Conservation (phyloP, 2,329 filamentous ascomycete genomes). For the Zasmidium cellare region DNA sequence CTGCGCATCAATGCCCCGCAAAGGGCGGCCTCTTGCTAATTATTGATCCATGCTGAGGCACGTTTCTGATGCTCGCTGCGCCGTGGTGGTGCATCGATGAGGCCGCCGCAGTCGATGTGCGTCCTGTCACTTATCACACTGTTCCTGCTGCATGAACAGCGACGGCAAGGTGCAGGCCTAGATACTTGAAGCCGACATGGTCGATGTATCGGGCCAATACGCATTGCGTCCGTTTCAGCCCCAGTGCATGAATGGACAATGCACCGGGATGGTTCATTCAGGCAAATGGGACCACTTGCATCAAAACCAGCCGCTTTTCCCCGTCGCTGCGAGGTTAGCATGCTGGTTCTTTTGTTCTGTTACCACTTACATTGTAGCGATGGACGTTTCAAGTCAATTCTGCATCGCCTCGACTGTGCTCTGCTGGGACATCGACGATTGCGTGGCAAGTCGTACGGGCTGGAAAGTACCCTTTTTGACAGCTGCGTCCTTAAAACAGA, state of each 20-base stretch:
- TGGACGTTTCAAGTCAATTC: neutral
- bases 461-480: neutral
- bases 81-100: neutral
- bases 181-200: neutral
- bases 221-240: neutral
- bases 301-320: neutral
- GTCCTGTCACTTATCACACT: neutral
- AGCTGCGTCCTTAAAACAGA: neutral
- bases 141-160: neutral
- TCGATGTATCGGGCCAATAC: neutral
- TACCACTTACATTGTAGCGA: neutral
- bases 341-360: neutral
- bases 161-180: neutral
- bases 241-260: neutral
- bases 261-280: neutral
- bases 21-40: constrained; percentile 2
- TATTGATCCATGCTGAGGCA: neutral
- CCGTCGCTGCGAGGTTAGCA: neutral
- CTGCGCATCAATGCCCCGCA: neutral
- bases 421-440: neutral
- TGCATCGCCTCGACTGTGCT: neutral
- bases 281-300: neutral
- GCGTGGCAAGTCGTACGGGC: neutral
- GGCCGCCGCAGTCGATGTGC: neutral
- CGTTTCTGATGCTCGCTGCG: neutral